These are phyloP conservation scores for Eutypella sp. DNA, from an alignment of 2,329 filamentous ascomycete species.

Conservation along the genomic window DNA sequence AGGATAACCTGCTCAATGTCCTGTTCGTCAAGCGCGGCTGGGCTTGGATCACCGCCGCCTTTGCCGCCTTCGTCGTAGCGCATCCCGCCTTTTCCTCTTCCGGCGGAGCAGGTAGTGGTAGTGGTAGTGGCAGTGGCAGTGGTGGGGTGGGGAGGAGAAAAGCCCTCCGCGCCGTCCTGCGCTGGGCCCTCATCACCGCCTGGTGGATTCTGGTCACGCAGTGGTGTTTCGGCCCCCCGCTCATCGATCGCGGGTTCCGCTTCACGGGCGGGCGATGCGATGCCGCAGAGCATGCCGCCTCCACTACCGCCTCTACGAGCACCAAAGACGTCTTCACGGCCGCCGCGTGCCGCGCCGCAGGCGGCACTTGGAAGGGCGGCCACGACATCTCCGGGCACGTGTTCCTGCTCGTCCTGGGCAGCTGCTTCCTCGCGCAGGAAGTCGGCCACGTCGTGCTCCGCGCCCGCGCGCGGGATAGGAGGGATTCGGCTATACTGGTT, in stretches of 20 bases:
- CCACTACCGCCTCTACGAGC: slow-evolving; percentile 26
- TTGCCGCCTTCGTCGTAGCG: slow-evolving; percentile 62
- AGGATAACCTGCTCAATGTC: slow-evolving; percentile 86
- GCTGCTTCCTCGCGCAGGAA: slow-evolving; percentile 77
- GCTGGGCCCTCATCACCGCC: slow-evolving; percentile 68
- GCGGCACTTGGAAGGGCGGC: slow-evolving; percentile 84
- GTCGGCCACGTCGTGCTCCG: slow-evolving; percentile 54
- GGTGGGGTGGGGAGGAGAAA: slow-evolving; percentile 32
- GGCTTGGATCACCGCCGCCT: slow-evolving; percentile 80
- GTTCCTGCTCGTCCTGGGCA: slow-evolving; percentile 83
- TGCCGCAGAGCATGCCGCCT: slow-evolving; percentile 43
- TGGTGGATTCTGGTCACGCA: slow-evolving; percentile 88
- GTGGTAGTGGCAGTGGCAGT: slow-evolving; percentile 14
- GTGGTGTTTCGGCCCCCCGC: slow-evolving; percentile 89
- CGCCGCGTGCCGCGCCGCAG: slow-evolving; percentile 74
- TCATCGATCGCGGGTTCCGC: slow-evolving; percentile 88
- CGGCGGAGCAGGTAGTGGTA: slow-evolving; percentile 1
- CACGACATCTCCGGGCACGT: slow-evolving; percentile 96
- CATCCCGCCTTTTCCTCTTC: slow-evolving; percentile 50
- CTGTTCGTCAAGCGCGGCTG: slow-evolving; percentile 95
- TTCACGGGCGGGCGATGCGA: slow-evolving; percentile 84
- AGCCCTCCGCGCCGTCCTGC: slow-evolving; percentile 51
- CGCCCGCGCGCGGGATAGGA: too few species aligned
- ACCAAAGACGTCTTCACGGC: slow-evolving; percentile 59
- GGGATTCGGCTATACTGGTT: too few species aligned